A percentile compares a stretch with the other conserved stretches of the same genome.
phyloP scores from a whole-genome alignment of 2,329 filamentous ascomycete species.

The Lizonia empirigonia region DNA sequence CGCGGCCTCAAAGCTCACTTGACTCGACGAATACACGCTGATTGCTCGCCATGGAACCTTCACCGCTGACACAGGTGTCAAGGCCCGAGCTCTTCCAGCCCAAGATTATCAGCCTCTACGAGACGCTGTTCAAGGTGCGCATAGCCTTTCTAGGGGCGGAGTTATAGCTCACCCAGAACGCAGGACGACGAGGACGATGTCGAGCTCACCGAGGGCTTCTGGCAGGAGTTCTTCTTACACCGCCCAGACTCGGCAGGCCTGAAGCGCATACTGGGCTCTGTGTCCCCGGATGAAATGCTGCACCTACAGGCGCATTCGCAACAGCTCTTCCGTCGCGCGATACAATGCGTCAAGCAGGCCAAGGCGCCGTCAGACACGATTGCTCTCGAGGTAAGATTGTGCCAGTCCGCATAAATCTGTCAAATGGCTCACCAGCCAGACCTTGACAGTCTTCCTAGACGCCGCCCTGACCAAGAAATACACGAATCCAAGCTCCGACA shows the following conservation, averaged over 20 bases:
- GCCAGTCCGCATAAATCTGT: neutral
- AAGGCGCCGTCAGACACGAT: conserved; percentile 70
- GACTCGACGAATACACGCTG: neutral
- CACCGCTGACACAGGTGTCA: conserved; percentile 90
- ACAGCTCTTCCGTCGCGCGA: conserved; percentile 76
- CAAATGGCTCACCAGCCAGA: conserved; percentile 65
- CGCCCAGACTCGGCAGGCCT: conserved; percentile 76
- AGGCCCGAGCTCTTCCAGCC: conserved; percentile 90
- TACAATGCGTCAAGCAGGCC: conserved; percentile 68
- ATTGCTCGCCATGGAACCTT: conserved; percentile 72
- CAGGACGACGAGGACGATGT: conserved; percentile 60
- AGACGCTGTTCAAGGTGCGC: conserved; percentile 72
- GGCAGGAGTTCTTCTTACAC: conserved; percentile 93
- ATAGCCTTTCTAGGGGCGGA: neutral
- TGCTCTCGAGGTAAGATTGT: conserved; percentile 77
- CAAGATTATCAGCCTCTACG: conserved; percentile 91
- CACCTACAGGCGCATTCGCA: conserved; percentile 75
- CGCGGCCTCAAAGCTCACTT: conserved; percentile 2
- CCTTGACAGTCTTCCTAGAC: conserved; percentile 84
- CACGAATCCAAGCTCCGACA: conserved; percentile 92
- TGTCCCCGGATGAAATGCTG: conserved; percentile 76
- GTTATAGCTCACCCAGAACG: conserved; percentile 44
- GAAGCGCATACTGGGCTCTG: conserved; percentile 69
- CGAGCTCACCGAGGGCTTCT: conserved; percentile 87
- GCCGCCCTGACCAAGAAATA: conserved; percentile 86